Conservation (phyloP, 345 rosid species). For the Passiflora organensis region DNA sequence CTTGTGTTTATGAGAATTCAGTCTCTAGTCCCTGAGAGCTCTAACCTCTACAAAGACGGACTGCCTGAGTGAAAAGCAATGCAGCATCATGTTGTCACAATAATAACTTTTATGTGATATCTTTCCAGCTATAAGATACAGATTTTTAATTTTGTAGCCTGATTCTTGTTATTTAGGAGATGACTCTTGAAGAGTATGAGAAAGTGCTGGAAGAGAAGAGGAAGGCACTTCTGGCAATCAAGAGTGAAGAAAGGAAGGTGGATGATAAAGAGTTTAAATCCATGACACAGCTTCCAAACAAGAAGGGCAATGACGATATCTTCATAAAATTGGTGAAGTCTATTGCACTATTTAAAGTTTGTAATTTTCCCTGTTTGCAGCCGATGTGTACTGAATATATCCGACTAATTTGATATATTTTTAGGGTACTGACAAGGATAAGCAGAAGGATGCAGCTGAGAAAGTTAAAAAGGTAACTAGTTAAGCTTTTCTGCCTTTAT, state of each 20-base stretch:
- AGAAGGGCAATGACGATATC: constrained; percentile 49
- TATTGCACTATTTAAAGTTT: not conserved
- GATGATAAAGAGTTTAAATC: constrained; percentile 57
- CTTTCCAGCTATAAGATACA: too few relatives aligned
- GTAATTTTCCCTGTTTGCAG: not conserved
- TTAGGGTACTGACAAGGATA: constrained; percentile 69
- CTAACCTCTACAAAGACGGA: too few relatives aligned
- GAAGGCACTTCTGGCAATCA: constrained; percentile 50
- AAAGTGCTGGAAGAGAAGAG: constrained; percentile 56
- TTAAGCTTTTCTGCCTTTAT: not conserved
- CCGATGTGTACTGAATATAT: not conserved
- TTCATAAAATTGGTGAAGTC: constrained; percentile 51
- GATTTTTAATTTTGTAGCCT: not conserved
- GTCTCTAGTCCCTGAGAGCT: too few relatives aligned
- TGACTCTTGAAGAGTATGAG: constrained; percentile 25
- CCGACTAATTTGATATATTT: not conserved
- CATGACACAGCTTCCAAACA: constrained; percentile 66
- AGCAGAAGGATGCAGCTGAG: constrained; percentile 55
- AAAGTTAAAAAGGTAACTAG: constrained; percentile 50
- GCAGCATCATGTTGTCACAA: too few relatives aligned
- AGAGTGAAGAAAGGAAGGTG: constrained; percentile 63
- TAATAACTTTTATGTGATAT: too few relatives aligned
- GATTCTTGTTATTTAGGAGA: constrained; percentile 10
- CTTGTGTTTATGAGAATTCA: too few relatives aligned
- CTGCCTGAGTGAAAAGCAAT: too few relatives aligned